Evolutionary conservation across 345 rosid species (phyloP), one percentile per base, ranked within the genome.

Genomic region (Sonneratia caseolaris): DNA sequence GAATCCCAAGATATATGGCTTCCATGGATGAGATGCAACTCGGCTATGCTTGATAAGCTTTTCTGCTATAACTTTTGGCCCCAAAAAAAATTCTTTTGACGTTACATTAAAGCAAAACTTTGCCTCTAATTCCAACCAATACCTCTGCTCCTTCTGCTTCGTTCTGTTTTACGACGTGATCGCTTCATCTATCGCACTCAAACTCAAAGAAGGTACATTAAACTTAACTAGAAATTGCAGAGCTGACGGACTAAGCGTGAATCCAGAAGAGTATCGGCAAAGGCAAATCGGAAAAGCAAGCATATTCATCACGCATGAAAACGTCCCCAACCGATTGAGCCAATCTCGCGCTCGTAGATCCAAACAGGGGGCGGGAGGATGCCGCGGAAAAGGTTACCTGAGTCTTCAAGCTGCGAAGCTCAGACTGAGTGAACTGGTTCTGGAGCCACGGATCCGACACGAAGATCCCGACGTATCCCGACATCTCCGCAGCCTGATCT

Each of bases 391-490:
- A 80, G 71, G 15, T 47, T 82, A 90, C 99, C 56, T 95, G 97
- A 77, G 92, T 74, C 81, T 95, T 95, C 62, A 95, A 89, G 84
- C 99, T 89, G 32, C 97, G 89, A 72, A 91, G 99, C 92, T 95
- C 99, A 45, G 91, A 97, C 67, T 95, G 99, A 55, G 99, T 95
- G 87, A 95, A 95, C 86, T 95, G 99, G 77, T 90, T 95, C 69
- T 95, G 99, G 51, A 95, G 93, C 89, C 80, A 90, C 73, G 97
- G 97, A 90, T 95, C 99, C 77, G 97, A 92, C 56, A 95, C 93
- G 27, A 95, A 75, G 80, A 95, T 79, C 35, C 99, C 99, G 3
- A 89, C 93, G 84, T 88, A 95, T n/a, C 87, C 88, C 8, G 92
- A 86, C 97, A 91, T 93, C 59, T 36, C 68, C 22, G 37, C 45